phyloP scores from a whole-genome alignment of 306 rosid species.

The Rubus parviflorus region DNA sequence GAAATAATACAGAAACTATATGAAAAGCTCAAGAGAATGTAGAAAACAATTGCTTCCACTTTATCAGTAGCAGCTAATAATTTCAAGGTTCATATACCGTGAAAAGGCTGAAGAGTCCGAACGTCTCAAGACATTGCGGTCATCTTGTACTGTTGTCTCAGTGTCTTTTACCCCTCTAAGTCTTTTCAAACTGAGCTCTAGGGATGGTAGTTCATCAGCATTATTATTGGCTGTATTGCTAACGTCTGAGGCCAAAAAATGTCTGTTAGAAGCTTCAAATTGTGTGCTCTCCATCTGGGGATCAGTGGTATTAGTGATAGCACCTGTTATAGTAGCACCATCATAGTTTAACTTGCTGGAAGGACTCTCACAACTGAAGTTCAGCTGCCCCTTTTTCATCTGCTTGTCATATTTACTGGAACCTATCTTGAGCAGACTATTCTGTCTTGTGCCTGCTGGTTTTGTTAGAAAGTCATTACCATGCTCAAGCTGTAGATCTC shows the following conservation, averaged over 20 bases:
- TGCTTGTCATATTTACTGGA: conserved; percentile 52
- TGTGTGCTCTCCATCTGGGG: conserved; percentile 48
- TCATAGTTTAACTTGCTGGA: conserved; percentile 49
- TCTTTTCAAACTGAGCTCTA: conserved; percentile 77
- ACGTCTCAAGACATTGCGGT: conserved; percentile 67
- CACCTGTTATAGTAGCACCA: conserved; percentile 48
- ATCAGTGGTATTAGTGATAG: conserved; percentile 39
- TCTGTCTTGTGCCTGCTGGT: conserved; percentile 43
- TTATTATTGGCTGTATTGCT: conserved; percentile 43
- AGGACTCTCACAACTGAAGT: conserved; percentile 48
- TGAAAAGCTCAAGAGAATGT: background rate
- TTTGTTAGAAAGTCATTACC: conserved; percentile 45
- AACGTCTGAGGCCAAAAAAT: conserved; percentile 36
- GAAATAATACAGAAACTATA: background rate
- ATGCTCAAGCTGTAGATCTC: conserved; percentile 41
- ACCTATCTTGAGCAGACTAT: conserved; percentile 38
- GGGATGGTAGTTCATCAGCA: conserved; percentile 52
- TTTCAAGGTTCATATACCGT: conserved; percentile 44
- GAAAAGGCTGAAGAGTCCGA: conserved; percentile 82
- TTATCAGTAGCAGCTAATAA: background rate
- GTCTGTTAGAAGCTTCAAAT: conserved; percentile 46
- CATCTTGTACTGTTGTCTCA: conserved; percentile 55
- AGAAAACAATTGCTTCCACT: conserved; percentile 4
- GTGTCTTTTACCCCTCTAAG: conserved; percentile 62
- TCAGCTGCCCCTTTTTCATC: conserved; percentile 44